phyloP scores from a whole-genome alignment of 805 yeast species.

The Starmerella bacillaris region DNA sequence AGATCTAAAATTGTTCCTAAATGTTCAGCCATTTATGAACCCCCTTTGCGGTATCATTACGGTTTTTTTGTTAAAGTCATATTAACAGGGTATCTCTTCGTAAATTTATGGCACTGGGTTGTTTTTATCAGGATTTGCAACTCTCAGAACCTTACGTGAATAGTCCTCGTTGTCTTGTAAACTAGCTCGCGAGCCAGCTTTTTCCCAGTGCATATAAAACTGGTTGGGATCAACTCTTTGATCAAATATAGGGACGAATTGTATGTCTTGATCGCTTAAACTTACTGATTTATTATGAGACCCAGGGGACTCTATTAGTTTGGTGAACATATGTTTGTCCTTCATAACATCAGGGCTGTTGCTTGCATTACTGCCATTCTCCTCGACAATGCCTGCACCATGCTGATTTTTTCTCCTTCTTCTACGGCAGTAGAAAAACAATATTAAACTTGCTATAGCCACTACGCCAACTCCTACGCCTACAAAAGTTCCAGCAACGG shows the following conservation, averaged over 20 bases:
- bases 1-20: no score
- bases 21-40: no score
- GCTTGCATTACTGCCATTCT: neutral
- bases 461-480: slow-evolving; percentile 49
- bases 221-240: slow-evolving; percentile 43
- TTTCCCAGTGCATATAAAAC: slow-evolving; percentile 32
- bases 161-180: slow-evolving; percentile 42
- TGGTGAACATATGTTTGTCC: neutral
- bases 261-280: slow-evolving; percentile 17
- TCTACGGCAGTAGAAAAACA: slow-evolving; percentile 24
- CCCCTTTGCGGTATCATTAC: no score
- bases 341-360: neutral
- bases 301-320: neutral
- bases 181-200: slow-evolving; percentile 30
- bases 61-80: no score
- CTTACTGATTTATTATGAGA: neutral
- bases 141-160: slow-evolving; percentile 36
- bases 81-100: neutral
- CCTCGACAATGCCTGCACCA: neutral
- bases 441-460: slow-evolving; percentile 28
- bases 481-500: slow-evolving; percentile 72
- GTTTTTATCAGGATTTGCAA: slow-evolving; percentile 30
- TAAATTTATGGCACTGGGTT: neutral
- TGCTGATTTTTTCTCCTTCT: slow-evolving; percentile 11
- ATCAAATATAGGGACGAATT: slow-evolving; percentile 31